phyloP scores from a whole-genome alignment of 768 basidiomycete species.

The Gelatoporia subvermispora region DNA sequence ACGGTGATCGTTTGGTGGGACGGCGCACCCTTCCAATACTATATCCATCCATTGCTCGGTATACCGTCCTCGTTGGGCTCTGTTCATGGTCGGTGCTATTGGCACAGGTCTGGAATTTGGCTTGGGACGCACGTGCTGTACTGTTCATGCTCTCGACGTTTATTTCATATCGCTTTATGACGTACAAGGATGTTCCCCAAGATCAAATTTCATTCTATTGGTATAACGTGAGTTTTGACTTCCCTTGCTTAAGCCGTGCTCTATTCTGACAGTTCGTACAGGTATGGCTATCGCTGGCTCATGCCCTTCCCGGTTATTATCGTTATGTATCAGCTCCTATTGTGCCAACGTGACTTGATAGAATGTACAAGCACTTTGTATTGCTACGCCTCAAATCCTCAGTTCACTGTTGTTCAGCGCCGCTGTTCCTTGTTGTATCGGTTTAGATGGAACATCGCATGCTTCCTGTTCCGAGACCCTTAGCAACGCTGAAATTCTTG shows the following conservation, averaged over 20 bases:
- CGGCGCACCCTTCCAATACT: slow-evolving; percentile 10
- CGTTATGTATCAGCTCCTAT: background rate
- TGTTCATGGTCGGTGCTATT: slow-evolving; percentile 20
- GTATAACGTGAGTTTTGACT: slow-evolving; percentile 22
- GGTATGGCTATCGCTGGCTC: background rate
- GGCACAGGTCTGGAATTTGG: slow-evolving; percentile 15
- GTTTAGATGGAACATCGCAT: too few relatives aligned
- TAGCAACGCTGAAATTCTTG: too few relatives aligned
- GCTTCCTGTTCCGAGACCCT: too few relatives aligned
- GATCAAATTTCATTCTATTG: slow-evolving; percentile 24
- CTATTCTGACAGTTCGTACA: background rate
- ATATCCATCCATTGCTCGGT: slow-evolving; percentile 14
- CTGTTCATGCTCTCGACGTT: slow-evolving; percentile 13
- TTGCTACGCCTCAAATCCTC: too few relatives aligned
- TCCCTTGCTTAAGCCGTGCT: too few relatives aligned
- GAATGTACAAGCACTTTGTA: too few relatives aligned
- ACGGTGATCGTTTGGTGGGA: slow-evolving; percentile 9
- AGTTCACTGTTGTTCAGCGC: too few relatives aligned
- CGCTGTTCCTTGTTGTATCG: too few relatives aligned
- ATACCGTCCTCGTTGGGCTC: slow-evolving; percentile 14
- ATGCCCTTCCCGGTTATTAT: background rate
- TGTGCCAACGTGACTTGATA: too few relatives aligned
- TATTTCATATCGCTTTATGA: slow-evolving; percentile 19
- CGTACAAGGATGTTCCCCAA: slow-evolving; percentile 7
- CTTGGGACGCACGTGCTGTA: background rate